phyloP scores from a whole-genome alignment of 345 rosid species.

The Microthlaspi erraticum region DNA sequence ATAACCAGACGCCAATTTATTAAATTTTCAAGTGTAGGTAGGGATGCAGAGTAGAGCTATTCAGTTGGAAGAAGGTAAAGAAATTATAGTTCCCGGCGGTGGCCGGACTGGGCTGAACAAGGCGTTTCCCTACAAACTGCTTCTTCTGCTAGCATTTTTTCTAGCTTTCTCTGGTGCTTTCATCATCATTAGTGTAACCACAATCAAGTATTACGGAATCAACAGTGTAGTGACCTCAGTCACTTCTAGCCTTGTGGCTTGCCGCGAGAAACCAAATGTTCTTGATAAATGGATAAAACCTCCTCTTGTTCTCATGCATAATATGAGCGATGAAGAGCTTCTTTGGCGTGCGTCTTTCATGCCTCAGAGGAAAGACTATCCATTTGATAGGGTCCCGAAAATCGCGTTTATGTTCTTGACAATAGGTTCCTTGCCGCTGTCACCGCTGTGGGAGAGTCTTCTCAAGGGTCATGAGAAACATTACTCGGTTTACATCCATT shows the following conservation, averaged over 20 bases:
- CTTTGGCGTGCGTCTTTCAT: conserved; percentile 78
- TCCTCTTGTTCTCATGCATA: conserved; percentile 62
- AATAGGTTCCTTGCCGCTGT: conserved; percentile 81
- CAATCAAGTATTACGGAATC: conserved; percentile 64
- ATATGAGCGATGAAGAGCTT: conserved; percentile 79
- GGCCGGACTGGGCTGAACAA: conserved; percentile 50
- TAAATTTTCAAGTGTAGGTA: conserved; percentile 1
- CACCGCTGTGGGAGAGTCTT: conserved; percentile 90
- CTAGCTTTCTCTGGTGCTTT: conserved; percentile 56
- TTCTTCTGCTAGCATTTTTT: conserved; percentile 59
- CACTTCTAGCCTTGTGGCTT: conserved; percentile 56
- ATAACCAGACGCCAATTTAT: background rate
- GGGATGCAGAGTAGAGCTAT: conserved; percentile 59
- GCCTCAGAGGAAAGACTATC: conserved; percentile 66
- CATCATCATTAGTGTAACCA: conserved; percentile 64
- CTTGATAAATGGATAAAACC: conserved; percentile 67
- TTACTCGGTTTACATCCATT: conserved; percentile 81
- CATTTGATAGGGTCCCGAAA: conserved; percentile 73
- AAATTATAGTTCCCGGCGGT: conserved; percentile 31
- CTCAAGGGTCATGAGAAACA: conserved; percentile 69
- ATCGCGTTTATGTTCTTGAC: conserved; percentile 95
- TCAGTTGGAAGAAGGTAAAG: conserved; percentile 72
- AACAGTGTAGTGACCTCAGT: conserved; percentile 51
- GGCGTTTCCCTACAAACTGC: conserved; percentile 56
- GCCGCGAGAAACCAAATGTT: conserved; percentile 46